Conservation (phyloP, 2,329 filamentous ascomycete species). For the Leptodontidium sp. region DNA sequence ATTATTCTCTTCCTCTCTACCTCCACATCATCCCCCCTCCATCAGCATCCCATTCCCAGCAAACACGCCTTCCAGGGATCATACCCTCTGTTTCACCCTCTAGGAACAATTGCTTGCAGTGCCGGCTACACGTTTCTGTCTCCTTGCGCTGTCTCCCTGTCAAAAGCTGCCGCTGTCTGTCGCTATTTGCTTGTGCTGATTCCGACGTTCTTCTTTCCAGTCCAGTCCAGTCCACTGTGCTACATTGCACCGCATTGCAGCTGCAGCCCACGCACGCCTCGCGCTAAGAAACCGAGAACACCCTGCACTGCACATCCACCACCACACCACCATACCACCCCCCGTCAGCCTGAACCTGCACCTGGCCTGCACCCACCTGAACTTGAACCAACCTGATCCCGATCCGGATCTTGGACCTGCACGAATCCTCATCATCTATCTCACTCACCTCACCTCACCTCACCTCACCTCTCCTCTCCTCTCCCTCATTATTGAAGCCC, state of each 20-base stretch:
- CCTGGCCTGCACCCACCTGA: background rate
- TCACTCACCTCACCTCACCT: background rate
- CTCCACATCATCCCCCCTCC: background rate
- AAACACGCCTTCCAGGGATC: slow-evolving; percentile 3
- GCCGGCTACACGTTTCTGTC: background rate
- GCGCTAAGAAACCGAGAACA: background rate
- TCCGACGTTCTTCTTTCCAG: background rate
- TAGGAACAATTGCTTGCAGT: slow-evolving; percentile 1
- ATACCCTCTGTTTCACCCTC: slow-evolving; percentile 4
- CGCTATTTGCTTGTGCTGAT: background rate
- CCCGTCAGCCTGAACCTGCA: background rate
- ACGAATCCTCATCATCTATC: background rate
- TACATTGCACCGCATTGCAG: no score
- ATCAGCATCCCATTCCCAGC: background rate
- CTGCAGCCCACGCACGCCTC: background rate
- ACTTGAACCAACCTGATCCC: no score
- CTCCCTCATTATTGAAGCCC: slow-evolving; percentile 3
- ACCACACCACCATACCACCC: background rate
- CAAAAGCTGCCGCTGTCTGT: background rate
- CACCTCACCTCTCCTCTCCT: background rate
- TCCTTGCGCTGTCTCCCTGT: background rate
- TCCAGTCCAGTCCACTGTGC: no score
- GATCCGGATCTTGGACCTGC: background rate
- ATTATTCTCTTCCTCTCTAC: background rate
- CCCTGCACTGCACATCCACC: background rate